Conservation (phyloP, 768 basidiomycete genomes). For the Termitomyces eurrhizus region DNA sequence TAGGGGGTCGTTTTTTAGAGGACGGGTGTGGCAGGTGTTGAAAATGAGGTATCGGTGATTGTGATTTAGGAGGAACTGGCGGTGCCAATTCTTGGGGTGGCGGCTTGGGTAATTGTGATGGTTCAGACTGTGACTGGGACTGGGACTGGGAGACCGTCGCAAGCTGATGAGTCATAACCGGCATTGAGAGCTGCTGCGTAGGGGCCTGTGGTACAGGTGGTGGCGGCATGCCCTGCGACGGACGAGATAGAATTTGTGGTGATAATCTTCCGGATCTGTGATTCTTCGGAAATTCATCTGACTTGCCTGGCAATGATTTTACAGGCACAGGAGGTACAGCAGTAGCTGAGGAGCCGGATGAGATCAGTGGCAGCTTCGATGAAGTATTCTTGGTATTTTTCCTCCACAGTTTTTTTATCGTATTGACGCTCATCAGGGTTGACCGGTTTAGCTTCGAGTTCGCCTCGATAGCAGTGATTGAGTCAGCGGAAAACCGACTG, state of each 20-base stretch:
- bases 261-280: conserved; percentile 24
- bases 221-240: conserved; percentile 21
- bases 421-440: conserved; percentile 69
- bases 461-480: conserved; percentile 39
- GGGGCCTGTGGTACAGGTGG: conserved; percentile 15
- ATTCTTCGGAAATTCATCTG: conserved; percentile 33
- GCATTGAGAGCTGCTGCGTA: conserved; percentile 15
- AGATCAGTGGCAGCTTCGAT: conserved; percentile 46
- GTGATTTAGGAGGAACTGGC: conserved; percentile 1
- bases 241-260: conserved; percentile 19
- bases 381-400: conserved; percentile 58
- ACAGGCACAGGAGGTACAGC: conserved; percentile 29
- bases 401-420: conserved; percentile 75
- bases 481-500: conserved; percentile 79
- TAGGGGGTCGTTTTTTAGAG: conserved; percentile 2
- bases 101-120: background rate
- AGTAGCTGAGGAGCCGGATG: conserved; percentile 19
- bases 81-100: background rate
- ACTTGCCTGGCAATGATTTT: conserved; percentile 33
- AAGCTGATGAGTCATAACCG: background rate
- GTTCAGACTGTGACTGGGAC: background rate
- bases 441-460: conserved; percentile 33
- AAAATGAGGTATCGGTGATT: conserved; percentile 4
- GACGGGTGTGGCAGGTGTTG: background rate
- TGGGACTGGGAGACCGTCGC: background rate